A percentile compares a stretch with the other conserved stretches of the same genome.
Conservation (phyloP, 2,329 filamentous ascomycete genomes). For the Stemphylium lycopersici region DNA sequence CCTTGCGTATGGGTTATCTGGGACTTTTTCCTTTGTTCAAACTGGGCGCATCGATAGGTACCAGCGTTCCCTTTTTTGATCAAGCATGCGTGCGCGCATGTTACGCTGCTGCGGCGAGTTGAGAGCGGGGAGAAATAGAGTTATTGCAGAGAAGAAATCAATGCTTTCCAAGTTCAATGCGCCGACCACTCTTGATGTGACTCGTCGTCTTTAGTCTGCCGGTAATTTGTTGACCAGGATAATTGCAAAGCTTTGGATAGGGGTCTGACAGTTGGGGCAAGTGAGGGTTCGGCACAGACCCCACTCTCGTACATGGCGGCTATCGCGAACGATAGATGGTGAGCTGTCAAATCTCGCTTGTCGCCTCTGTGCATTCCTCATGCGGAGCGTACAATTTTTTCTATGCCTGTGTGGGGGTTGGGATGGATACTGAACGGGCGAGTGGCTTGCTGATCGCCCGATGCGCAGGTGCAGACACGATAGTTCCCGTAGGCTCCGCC, state of each 20-base stretch:
- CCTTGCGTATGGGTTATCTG: constrained; percentile 9
- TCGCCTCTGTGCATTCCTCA: not conserved
- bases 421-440: not conserved
- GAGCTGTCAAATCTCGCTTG: constrained; percentile 9
- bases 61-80: constrained; percentile 4
- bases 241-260: too few species aligned
- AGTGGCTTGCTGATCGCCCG: constrained; percentile 7
- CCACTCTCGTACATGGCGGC: constrained; percentile 10
- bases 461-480: not conserved
- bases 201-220: not conserved
- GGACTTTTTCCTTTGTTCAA: constrained; percentile 12
- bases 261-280: not conserved
- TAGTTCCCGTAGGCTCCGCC: constrained; percentile 6
- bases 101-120: not conserved
- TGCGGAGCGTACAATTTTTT: not conserved
- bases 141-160: constrained; percentile 7
- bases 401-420: not conserved
- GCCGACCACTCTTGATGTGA: not conserved
- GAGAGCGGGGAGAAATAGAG: not conserved
- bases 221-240: not conserved
- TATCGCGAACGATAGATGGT: not conserved
- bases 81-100: constrained; percentile 2
- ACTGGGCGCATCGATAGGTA: constrained; percentile 4
- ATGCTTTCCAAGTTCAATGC: not conserved
- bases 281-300: constrained; percentile 5